phyloP scores from a whole-genome alignment of 2,329 filamentous ascomycete genomes.

The Passalora sequoiae region DNA sequence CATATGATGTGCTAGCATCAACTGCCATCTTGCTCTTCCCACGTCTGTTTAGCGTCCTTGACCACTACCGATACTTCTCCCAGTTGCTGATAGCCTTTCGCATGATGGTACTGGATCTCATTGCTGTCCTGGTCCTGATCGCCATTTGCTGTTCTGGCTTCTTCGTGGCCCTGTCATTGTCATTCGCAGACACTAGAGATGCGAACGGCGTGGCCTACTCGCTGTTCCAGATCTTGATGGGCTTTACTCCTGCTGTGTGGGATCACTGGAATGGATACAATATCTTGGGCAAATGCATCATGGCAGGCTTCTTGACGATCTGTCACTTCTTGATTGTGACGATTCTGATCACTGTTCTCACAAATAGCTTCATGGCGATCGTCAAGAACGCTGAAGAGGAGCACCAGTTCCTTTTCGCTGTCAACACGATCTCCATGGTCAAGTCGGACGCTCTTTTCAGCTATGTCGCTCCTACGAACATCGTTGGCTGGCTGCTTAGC shows the following conservation, averaged over 20 bases:
- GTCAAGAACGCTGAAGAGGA: conserved; percentile 91
- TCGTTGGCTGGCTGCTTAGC: conserved; percentile 83
- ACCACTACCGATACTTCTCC: conserved; percentile 94
- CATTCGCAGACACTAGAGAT: conserved; percentile 64
- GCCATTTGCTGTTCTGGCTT: conserved; percentile 88
- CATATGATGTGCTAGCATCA: conserved; percentile 89
- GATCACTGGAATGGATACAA: conserved; percentile 81
- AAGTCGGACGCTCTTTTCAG: conserved; percentile 97
- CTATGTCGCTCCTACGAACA: conserved; percentile 85
- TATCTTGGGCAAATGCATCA: conserved; percentile 65
- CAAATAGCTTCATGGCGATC: conserved; percentile 93
- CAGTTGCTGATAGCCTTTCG: conserved; percentile 90
- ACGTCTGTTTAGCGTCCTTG: conserved; percentile 83
- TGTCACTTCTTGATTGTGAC: conserved; percentile 94
- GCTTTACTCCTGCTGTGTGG: conserved; percentile 93
- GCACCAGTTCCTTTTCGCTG: conserved; percentile 86
- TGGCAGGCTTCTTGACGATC: conserved; percentile 83
- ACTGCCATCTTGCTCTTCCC: conserved; percentile 87
- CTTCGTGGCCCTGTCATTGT: conserved; percentile 88
- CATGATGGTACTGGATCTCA: conserved; percentile 85
- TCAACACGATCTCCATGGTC: conserved; percentile 96
- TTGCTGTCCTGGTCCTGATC: conserved; percentile 78
- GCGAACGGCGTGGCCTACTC: conserved; percentile 76
- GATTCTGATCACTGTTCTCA: conserved; percentile 90
- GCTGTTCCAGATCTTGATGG: conserved; percentile 91